Conservation (phyloP, 345 rosid species). For the Rhizophora apiculata region DNA sequence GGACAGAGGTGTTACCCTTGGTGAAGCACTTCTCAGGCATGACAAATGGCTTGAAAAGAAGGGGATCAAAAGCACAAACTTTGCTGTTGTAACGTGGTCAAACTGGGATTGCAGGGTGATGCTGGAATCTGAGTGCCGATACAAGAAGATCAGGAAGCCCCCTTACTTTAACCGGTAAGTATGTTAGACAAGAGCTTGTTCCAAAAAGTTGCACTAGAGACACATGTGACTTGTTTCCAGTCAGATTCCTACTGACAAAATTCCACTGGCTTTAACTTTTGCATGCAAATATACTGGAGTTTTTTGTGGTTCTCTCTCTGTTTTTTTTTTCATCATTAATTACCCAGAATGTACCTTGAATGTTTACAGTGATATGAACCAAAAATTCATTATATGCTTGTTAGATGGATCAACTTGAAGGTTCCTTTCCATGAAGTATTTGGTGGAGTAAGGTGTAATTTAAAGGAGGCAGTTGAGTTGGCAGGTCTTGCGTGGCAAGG, state of each 20-base stretch:
- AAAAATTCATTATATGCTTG: neutral
- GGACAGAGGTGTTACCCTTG: constrained; percentile 42
- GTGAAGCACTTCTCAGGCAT: constrained; percentile 47
- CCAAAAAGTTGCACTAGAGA: neutral
- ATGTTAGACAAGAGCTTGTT: neutral
- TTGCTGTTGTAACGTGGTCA: constrained; percentile 48
- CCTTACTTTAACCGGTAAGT: constrained; percentile 39
- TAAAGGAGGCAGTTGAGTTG: constrained; percentile 45
- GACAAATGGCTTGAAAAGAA: constrained; percentile 50
- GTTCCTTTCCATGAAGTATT: constrained; percentile 39
- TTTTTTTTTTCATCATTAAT: neutral
- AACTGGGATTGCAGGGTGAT: constrained; percentile 51
- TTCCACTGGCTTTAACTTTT: neutral
- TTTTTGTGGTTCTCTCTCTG: neutral
- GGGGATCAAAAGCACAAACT: constrained; percentile 40
- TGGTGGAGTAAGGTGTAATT: constrained; percentile 38
- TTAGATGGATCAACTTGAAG: constrained; percentile 47
- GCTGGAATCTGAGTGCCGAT: constrained; percentile 50
- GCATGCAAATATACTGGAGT: neutral
- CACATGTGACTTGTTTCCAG: neutral
- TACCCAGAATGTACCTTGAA: neutral
- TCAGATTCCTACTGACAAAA: neutral
- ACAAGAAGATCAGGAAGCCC: constrained; percentile 43
- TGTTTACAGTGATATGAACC: neutral
- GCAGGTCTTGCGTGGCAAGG: constrained; percentile 47